Evolutionary conservation across 768 basidiomycete genomes (phyloP).

Genomic region (Tylopilus sp.): DNA sequence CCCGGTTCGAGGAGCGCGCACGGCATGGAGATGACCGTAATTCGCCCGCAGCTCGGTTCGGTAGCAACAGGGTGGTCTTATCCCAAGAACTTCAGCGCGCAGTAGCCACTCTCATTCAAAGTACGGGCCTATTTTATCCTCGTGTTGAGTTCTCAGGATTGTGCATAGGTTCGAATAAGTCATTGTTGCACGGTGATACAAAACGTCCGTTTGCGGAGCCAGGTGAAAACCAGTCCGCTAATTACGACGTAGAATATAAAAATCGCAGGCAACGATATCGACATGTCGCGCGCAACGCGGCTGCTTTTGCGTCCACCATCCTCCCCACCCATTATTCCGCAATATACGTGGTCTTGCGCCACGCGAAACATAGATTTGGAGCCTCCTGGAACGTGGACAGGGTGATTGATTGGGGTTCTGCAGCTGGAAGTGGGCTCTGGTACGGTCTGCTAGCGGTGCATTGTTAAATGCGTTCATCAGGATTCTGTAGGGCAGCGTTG

Average conservation of each 20-base stretch:
- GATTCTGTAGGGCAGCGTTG: constrained; percentile 54
- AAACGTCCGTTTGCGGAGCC: constrained; percentile 60
- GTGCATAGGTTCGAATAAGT: constrained; percentile 57
- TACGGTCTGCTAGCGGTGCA: constrained; percentile 31
- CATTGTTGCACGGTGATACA: constrained; percentile 63
- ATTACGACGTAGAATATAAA: constrained; percentile 58
- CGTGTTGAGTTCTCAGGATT: constrained; percentile 7
- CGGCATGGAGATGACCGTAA: constrained; percentile 44
- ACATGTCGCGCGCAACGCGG: constrained; percentile 68
- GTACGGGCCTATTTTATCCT: constrained; percentile 35
- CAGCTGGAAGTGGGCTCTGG: constrained; percentile 83
- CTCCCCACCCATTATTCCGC: constrained; percentile 84
- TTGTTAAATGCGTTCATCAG: constrained; percentile 13
- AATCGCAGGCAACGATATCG: constrained; percentile 53
- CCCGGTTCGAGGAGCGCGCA: constrained; percentile 20
- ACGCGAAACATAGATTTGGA: constrained; percentile 62
- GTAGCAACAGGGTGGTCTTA: constrained; percentile 66
- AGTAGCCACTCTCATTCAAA: constrained; percentile 64
- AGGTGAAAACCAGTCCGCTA: constrained; percentile 48
- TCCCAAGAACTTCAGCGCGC: constrained; percentile 68
- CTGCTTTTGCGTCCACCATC: constrained; percentile 83
- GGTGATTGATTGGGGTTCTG: constrained; percentile 84
- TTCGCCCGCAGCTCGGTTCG: constrained; percentile 81
- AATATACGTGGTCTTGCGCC: constrained; percentile 68
- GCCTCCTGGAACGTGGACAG: constrained; percentile 54